phyloP scores from a whole-genome alignment of 2,329 filamentous ascomycete species.

The Rhexocercosporidium sp. region DNA sequence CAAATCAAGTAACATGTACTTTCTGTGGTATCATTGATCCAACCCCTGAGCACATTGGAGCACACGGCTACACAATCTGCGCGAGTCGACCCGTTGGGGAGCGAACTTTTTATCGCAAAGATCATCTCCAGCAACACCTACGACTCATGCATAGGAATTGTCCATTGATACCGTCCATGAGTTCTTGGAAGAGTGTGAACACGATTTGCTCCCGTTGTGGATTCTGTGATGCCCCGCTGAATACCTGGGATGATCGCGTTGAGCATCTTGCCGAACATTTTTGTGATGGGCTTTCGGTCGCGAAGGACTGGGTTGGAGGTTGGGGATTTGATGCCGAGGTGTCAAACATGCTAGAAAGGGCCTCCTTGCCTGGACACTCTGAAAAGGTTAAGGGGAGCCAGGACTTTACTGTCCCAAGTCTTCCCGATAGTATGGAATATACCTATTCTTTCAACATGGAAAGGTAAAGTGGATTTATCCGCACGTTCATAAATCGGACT shows the following conservation, averaged over 20 bases:
- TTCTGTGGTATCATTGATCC: neutral
- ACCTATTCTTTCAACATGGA: neutral
- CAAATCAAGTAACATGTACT: neutral
- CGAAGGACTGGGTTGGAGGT: neutral
- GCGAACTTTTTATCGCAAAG: neutral
- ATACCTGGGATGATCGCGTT: neutral
- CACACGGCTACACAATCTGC: neutral
- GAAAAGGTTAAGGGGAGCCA: too few species aligned
- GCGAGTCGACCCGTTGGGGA: neutral
- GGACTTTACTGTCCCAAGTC: neutral
- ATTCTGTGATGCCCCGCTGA: neutral
- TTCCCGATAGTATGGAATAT: neutral
- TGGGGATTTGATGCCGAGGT: neutral
- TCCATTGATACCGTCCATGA: neutral
- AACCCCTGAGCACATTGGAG: neutral
- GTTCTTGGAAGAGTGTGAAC: neutral
- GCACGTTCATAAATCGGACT: neutral
- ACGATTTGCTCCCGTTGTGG: neutral
- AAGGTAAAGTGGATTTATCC: neutral
- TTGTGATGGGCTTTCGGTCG: neutral
- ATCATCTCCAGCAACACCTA: neutral
- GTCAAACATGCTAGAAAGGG: neutral
- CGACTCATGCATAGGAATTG: neutral
- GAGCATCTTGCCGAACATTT: slow-evolving; percentile 1
- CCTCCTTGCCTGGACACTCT: neutral